Evolutionary conservation across 1,284 basidiomycete species (phyloP).

Genomic region (Papiliotrema terrestris): DNA sequence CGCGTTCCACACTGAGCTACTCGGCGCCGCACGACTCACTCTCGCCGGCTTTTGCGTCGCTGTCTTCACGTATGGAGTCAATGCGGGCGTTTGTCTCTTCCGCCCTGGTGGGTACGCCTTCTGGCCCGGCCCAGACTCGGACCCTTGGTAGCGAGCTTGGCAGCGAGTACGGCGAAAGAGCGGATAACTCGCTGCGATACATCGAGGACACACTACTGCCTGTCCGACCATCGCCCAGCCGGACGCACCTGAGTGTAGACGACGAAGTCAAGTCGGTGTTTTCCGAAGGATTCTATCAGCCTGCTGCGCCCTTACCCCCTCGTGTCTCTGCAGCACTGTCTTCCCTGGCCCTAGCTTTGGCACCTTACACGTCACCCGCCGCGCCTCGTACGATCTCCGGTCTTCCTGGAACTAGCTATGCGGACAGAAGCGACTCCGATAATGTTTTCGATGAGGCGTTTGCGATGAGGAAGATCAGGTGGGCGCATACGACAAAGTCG

Average conservation of each 20-base stretch:
- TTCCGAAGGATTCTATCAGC: slow-evolving; percentile 2
- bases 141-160: slow-evolving; percentile 36
- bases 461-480: slow-evolving; percentile 13
- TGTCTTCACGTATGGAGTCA: slow-evolving; percentile 21
- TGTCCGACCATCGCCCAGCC: not conserved
- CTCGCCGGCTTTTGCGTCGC: slow-evolving; percentile 22
- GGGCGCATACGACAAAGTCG: slow-evolving; percentile 10
- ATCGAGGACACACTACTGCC: not conserved
- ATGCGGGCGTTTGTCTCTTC: slow-evolving; percentile 23
- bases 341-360: slow-evolving; percentile 19
- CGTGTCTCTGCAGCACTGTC: slow-evolving; percentile 27
- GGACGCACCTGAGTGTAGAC: slow-evolving; percentile 4
- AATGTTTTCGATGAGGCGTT: slow-evolving; percentile 12
- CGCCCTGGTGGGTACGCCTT: slow-evolving; percentile 3
- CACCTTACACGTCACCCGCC: slow-evolving; percentile 13
- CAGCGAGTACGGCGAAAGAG: slow-evolving; percentile 23
- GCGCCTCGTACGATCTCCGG: not conserved
- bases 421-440: not conserved
- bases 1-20: slow-evolving; percentile 10
- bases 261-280: slow-evolving; percentile 5
- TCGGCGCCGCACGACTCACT: not conserved
- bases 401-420: not conserved
- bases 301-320: slow-evolving; percentile 19
- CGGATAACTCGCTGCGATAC: not conserved
- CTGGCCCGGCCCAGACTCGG: not conserved